Evolutionary conservation across 306 rosid species (phyloP).

Genomic region (Malus sylvestris): DNA sequence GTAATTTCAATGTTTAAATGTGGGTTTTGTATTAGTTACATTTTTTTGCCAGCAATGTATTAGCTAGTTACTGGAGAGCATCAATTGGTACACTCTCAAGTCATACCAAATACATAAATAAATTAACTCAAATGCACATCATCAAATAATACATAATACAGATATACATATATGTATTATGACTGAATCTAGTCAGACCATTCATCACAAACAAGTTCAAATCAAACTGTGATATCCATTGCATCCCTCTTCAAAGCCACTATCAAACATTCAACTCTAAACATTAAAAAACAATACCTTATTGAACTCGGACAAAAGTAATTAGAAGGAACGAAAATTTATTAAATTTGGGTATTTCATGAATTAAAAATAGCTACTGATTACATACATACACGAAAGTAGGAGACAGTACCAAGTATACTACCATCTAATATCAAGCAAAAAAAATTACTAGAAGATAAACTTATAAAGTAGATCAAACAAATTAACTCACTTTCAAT

Average conservation of each 20-base stretch:
- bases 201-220: not conserved
- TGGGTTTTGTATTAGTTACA: too few relatives aligned
- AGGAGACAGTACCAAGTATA: not conserved
- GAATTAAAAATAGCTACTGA: not conserved
- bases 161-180: not conserved
- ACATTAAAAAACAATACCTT: not conserved
- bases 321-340: not conserved
- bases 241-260: not conserved
- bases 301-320: not conserved
- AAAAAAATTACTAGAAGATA: not conserved
- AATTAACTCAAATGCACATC: not conserved
- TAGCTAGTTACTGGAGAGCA: not conserved
- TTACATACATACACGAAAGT: not conserved
- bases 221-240: not conserved
- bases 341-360: not conserved
- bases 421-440: not conserved
- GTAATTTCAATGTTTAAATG: too few relatives aligned
- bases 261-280: not conserved
- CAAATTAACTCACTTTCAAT: slow-evolving; percentile 65
- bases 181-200: not conserved
- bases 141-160: not conserved
- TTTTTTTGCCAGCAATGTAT: too few relatives aligned
- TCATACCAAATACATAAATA: not conserved
- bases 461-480: not conserved
- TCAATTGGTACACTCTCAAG: not conserved